Evolutionary conservation across 1,284 basidiomycete genomes (phyloP), one percentile per base, ranked within the genome.

Genomic region (Microstroma glucosiphilum): DNA sequence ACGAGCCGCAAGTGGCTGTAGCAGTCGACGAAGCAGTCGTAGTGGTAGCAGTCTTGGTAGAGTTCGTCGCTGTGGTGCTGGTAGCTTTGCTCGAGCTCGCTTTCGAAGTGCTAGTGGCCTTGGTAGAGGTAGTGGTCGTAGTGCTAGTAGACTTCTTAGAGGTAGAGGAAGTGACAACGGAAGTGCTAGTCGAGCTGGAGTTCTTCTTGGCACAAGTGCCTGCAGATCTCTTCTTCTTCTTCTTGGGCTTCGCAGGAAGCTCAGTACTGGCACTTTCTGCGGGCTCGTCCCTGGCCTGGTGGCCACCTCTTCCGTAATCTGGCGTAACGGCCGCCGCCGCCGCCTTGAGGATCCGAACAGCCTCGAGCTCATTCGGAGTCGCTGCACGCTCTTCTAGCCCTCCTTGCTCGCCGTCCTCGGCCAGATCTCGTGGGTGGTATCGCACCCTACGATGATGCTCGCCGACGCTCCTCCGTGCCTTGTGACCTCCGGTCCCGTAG

Each of bases 1-100:
- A 60, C 25, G 23, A 64, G 42, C 3, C 12, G 56, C 19, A 54
- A 17, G 51, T 54, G 51, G 62, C 56, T n/a, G 57, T n/a, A 15
- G 56, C 6, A 61, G 57, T n/a, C 9, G 60, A 60, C 23, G 60
- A 17, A 15, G 37, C 8, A 9, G 56, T 43, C 3, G 57, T 58
- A 6, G 57, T 23, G 12, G 19, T 48, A 19, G 57, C 26, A 19
- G 8, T 58, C 17, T 26, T 25, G 1, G 19, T 57, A 2, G 25
- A 9, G 2, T 2, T 58, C 12, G 57, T 26, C 25, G 23, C 40
- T 2, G 41, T 37, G 19, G 23, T 56, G 17, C 26, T 21, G 6
- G 19, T 25, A 13, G 61, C 21, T 19, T 17, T 61, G 17, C 2
- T 23, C 13, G 40, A 56, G 12, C 21, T 37, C 15, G 61, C n/a